Evolutionary conservation across 1,284 basidiomycete species (phyloP), one percentile per base, ranked within the genome.

Genomic region (Ganoderma sinense): DNA sequence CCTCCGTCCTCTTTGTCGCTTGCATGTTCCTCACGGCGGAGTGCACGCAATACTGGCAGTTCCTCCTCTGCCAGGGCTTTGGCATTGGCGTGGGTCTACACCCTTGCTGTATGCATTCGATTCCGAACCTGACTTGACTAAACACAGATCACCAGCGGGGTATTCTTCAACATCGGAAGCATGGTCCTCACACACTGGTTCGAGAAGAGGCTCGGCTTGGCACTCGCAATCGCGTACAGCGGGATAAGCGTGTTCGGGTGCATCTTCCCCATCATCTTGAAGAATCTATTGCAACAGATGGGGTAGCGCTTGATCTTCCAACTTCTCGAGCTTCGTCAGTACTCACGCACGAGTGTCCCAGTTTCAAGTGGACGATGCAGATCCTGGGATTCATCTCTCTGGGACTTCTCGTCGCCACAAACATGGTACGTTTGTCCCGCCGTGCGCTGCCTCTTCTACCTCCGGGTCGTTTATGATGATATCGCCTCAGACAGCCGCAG

Each of bases 371-470:
- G 88, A 87, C 88, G 1, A 87, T 89, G 84, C 82, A 88, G 23
- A 84, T 87, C 51, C 76, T 88, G 39, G 88, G 83, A 0, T 86
- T 89, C 69, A 85, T 89, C n/a, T 75, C 88, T 0, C 62, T 88
- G 0, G 70, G 81, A 26, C 75, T 79, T 1, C 76, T 88, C 6
- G 80, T 81, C 14, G 74, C 84, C 13, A 80, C 84, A 4, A 88
- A 87, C 75, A 45, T 89, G 45, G 71, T 70, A 31, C 14, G 71
- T 62, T 29, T 1, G 1, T 33, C 16, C 13, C 26, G 18, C 29
- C 20, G 45, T 23, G 45, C 16, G 1, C 55, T 16, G n/a, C 1
- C 10, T 16, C 26, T 4, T n/a, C 29, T 20, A 20, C 14, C 20
- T 2, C 33, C 18, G n/a, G 18, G 29, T 56, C n/a, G 13, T 13